These are phyloP conservation scores for Penicillium lividum DNA, from an alignment of 495 filamentous ascomycete species.

Conservation along the genomic window DNA sequence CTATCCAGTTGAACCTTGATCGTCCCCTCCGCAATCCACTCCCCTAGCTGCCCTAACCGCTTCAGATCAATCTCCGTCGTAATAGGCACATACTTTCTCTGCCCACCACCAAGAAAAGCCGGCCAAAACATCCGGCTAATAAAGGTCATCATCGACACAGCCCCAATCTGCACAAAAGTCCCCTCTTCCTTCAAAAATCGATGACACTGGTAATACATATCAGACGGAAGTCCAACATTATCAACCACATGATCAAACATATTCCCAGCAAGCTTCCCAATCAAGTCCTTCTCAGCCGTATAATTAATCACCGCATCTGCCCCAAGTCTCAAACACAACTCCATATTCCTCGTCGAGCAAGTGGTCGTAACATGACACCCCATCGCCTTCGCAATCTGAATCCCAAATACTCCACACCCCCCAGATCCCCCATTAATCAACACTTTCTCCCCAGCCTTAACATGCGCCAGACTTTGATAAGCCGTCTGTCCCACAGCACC, in stretches of 20 bases:
- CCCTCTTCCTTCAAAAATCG: conserved; percentile 55
- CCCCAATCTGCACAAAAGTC: conserved; percentile 61
- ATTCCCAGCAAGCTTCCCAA: conserved; percentile 49
- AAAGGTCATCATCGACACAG: conserved; percentile 27
- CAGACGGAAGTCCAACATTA: conserved; percentile 53
- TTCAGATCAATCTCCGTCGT: conserved; percentile 40
- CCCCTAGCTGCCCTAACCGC: conserved; percentile 55
- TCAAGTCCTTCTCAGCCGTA: conserved; percentile 49
- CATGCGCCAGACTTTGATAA: conserved; percentile 57
- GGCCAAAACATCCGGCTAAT: conserved; percentile 46
- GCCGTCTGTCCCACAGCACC: conserved; percentile 58
- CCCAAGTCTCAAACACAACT: conserved; percentile 58
- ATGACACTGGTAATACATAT: conserved; percentile 57
- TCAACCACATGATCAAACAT: conserved; percentile 62
- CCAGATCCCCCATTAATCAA: conserved; percentile 71
- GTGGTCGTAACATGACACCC: conserved; percentile 62
- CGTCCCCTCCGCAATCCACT: conserved; percentile 62
- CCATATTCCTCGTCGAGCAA: conserved; percentile 60
- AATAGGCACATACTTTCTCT: conserved; percentile 53
- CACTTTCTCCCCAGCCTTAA: conserved; percentile 54
- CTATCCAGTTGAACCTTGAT: conserved; percentile 62
- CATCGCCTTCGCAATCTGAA: conserved; percentile 65
- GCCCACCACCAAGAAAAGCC: conserved; percentile 63
- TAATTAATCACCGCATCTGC: conserved; percentile 74
- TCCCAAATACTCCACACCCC: conserved; percentile 59